Evolutionary conservation across 345 rosid species (phyloP).

Genomic region (Rhizophora apiculata): DNA sequence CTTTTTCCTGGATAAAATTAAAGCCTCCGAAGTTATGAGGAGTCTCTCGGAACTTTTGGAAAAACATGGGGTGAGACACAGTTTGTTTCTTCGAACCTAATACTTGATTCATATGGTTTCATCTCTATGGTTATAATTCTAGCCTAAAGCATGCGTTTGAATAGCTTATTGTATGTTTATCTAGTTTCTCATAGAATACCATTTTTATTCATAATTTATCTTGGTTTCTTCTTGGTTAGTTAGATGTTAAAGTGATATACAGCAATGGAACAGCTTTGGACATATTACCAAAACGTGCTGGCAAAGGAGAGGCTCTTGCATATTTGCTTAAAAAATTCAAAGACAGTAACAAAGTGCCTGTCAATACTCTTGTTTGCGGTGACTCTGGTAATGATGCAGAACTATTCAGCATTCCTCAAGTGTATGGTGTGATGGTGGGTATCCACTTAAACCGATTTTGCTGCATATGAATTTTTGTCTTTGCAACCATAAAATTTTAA

Average conservation of each 20-base stretch:
- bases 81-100: not conserved
- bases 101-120: not conserved
- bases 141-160: too few relatives aligned
- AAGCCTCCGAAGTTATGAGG: constrained; percentile 64
- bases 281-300: constrained; percentile 87
- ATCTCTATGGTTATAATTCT: too few relatives aligned
- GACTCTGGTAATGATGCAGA: constrained; percentile 99
- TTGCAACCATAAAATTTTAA: not conserved
- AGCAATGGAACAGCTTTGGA: constrained; percentile 90
- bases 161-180: too few relatives aligned
- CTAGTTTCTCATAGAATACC: not conserved
- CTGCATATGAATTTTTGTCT: not conserved
- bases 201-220: not conserved
- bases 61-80: constrained; percentile 60
- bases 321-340: constrained; percentile 73
- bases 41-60: constrained; percentile 45
- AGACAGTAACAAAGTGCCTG: constrained; percentile 58
- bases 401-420: constrained; percentile 75
- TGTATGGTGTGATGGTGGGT: constrained; percentile 91
- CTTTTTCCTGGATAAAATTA: constrained; percentile 77
- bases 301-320: constrained; percentile 94
- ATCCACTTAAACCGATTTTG: not conserved
- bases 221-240: constrained; percentile 34
- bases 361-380: constrained; percentile 81
- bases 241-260: constrained; percentile 87